Percentiles rank a stretch among this genome's conserved stretches.
phyloP scores from a whole-genome alignment of 768 basidiomycete species.

The Lactarius hatsudake region DNA sequence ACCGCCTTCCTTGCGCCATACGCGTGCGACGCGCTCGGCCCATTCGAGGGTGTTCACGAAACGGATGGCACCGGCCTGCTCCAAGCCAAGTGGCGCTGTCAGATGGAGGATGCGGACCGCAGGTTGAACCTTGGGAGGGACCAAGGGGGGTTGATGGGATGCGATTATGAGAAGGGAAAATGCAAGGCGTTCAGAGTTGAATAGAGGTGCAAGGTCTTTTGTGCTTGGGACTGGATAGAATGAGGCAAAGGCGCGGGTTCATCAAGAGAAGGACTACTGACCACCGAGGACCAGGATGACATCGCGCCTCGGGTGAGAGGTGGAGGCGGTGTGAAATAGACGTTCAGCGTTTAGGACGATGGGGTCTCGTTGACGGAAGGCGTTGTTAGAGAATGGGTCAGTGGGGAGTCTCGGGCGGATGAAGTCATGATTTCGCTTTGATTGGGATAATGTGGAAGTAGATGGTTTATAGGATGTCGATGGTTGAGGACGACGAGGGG shows the following conservation, averaged over 20 bases:
- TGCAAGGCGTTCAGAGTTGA: slow-evolving; percentile 37
- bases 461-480: background rate
- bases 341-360: slow-evolving; percentile 32
- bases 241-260: background rate
- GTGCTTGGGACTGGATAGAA: slow-evolving; percentile 18
- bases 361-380: slow-evolving; percentile 31
- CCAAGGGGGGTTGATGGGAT: slow-evolving; percentile 34
- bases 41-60: slow-evolving; percentile 40
- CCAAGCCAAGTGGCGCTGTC: slow-evolving; percentile 34
- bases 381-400: slow-evolving; percentile 36
- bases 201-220: slow-evolving; percentile 35
- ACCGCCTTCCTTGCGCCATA: slow-evolving; percentile 38
- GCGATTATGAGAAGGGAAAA: slow-evolving; percentile 41
- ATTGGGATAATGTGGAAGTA: background rate
- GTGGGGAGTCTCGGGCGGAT: slow-evolving; percentile 37
- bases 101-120: slow-evolving; percentile 38
- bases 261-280: slow-evolving; percentile 26
- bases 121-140: slow-evolving; percentile 33
- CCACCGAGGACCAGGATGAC: slow-evolving; percentile 41
- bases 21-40: slow-evolving; percentile 40
- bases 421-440: slow-evolving; percentile 26
- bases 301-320: slow-evolving; percentile 31
- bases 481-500: background rate
- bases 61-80: slow-evolving; percentile 36
- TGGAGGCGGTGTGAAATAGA: slow-evolving; percentile 25